Percentiles rank a stretch among this genome's conserved stretches.
These are phyloP conservation scores for Monosporascus sp. DNA, from an alignment of 2,329 filamentous ascomycete genomes.

Conservation along the genomic window DNA sequence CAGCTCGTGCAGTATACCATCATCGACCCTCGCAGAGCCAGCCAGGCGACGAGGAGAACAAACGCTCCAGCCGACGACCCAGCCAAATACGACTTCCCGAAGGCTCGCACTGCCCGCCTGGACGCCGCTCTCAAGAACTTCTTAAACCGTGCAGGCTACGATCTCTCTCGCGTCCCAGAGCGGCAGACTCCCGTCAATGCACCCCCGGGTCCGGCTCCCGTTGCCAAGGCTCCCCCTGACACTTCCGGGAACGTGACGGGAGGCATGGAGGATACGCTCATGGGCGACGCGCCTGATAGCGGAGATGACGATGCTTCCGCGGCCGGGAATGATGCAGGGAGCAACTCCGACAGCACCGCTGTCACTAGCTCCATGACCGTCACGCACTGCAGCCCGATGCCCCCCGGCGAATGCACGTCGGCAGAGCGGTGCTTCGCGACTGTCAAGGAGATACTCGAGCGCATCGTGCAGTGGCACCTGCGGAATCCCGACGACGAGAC, in stretches of 20 bases:
- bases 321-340: too few species aligned
- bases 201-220: neutral
- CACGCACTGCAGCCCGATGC: conserved; percentile 14
- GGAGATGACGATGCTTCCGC: too few species aligned
- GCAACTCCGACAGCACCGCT: neutral
- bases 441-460: conserved; percentile 13
- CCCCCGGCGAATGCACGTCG: conserved; percentile 13
- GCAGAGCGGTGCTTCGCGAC: conserved; percentile 22
- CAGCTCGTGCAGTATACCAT: conserved; percentile 7
- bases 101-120: conserved; percentile 8
- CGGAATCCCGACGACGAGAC: neutral
- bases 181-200: too few species aligned
- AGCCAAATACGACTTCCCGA: conserved; percentile 3
- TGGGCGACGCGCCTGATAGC: too few species aligned
- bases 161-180: neutral
- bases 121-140: conserved; percentile 3
- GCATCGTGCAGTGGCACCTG: conserved; percentile 1
- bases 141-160: conserved; percentile 5
- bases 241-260: neutral
- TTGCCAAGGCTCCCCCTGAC: neutral
- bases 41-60: neutral
- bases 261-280: too few species aligned
- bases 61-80: neutral
- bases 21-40: conserved; percentile 18
- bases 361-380: neutral